phyloP scores from a whole-genome alignment of 2,329 filamentous ascomycete species.

The Fusarium sp. region DNA sequence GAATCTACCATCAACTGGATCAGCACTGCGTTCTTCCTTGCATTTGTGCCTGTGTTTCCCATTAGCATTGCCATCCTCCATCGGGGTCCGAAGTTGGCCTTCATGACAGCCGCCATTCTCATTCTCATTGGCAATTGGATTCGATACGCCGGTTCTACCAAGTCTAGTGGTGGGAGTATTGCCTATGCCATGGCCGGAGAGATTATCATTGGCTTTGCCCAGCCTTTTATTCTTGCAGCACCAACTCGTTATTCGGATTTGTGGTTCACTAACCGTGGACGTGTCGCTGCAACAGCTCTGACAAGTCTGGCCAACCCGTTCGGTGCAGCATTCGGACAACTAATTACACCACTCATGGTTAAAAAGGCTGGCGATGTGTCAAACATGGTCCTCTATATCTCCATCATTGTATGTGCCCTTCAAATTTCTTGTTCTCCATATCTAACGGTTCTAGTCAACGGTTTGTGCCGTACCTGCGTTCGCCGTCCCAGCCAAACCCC shows the following conservation, averaged over 20 bases:
- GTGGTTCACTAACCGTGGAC: slow-evolving; percentile 88
- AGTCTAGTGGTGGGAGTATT: slow-evolving; percentile 68
- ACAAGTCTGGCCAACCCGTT: slow-evolving; percentile 89
- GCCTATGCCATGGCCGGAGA: slow-evolving; percentile 89
- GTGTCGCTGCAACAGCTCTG: slow-evolving; percentile 87
- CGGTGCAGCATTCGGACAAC: slow-evolving; percentile 86
- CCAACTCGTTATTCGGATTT: slow-evolving; percentile 92
- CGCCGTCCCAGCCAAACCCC: slow-evolving; percentile 80
- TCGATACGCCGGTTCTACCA: slow-evolving; percentile 75
- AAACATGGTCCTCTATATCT: slow-evolving; percentile 83
- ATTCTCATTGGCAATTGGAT: slow-evolving; percentile 91
- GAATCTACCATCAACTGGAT: slow-evolving; percentile 91
- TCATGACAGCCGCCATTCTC: slow-evolving; percentile 76
- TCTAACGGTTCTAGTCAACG: slow-evolving; percentile 46
- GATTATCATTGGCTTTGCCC: slow-evolving; percentile 86
- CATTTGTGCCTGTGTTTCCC: slow-evolving; percentile 79
- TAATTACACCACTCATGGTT: slow-evolving; percentile 84
- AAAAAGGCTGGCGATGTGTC: slow-evolving; percentile 71
- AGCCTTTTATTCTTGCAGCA: slow-evolving; percentile 90
- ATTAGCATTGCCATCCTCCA: slow-evolving; percentile 81
- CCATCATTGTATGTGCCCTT: slow-evolving; percentile 73
- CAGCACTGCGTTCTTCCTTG: slow-evolving; percentile 85
- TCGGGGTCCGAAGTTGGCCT: slow-evolving; percentile 79
- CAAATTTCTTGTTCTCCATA: neutral
- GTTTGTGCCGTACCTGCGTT: slow-evolving; percentile 75